phyloP scores from a whole-genome alignment of 1,284 basidiomycete genomes.

The Tremellales sp. region DNA sequence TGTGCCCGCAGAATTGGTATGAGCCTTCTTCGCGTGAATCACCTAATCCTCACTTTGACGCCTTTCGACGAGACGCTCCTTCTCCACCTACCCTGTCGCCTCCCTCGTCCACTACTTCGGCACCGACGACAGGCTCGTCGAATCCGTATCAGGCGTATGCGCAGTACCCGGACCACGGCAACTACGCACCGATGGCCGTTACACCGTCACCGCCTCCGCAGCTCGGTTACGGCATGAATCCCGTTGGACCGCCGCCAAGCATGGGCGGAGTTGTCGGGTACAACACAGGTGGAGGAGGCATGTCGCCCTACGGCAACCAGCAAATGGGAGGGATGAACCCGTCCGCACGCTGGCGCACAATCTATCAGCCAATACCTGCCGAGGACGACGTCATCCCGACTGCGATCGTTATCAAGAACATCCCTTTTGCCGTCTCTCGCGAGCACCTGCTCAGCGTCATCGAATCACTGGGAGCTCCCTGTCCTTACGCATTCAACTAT shows the following conservation, averaged over 20 bases:
- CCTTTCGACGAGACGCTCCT: constrained; percentile 30
- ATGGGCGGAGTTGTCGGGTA: constrained; percentile 11
- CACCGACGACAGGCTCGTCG: constrained; percentile 23
- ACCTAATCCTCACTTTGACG: constrained; percentile 26
- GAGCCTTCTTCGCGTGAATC: constrained; percentile 30
- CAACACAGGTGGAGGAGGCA: constrained; percentile 14
- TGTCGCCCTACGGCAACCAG: constrained; percentile 29
- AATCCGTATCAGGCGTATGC: constrained; percentile 19
- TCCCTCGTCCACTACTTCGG: constrained; percentile 37
- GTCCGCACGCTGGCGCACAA: constrained; percentile 20
- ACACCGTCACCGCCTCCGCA: constrained; percentile 40
- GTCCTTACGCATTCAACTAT: constrained; percentile 99
- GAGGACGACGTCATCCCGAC: constrained; percentile 85
- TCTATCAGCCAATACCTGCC: constrained; percentile 15
- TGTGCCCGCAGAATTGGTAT: constrained; percentile 40
- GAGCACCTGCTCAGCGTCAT: constrained; percentile 96
- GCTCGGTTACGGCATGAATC: constrained; percentile 15
- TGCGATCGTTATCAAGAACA: constrained; percentile 99
- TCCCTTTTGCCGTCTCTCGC: constrained; percentile 95
- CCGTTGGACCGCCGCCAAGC: constrained; percentile 20
- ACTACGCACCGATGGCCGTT: constrained; percentile 27
- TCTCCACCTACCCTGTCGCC: constrained; percentile 41
- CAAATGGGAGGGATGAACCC: constrained; percentile 17
- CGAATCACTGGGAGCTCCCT: constrained; percentile 88
- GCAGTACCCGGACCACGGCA: constrained; percentile 14